A percentile compares a stretch with the other conserved stretches of the same genome.
phyloP scores from a whole-genome alignment of 1,284 basidiomycete genomes.

The Megacollybia platyphylla region DNA sequence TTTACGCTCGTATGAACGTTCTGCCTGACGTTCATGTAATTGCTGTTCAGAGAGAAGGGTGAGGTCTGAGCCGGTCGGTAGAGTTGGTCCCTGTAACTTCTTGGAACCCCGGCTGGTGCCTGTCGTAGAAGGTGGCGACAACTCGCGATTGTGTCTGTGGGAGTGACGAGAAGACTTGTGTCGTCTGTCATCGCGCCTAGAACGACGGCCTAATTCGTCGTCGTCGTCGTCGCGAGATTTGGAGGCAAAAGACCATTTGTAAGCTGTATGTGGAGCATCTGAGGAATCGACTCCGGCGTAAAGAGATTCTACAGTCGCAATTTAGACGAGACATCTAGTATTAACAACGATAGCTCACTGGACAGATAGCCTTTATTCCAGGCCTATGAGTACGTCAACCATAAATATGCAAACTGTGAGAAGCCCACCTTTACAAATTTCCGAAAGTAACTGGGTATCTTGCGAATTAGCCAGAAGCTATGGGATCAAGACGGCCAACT shows the following conservation, averaged over 20 bases:
- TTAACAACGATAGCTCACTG: slow-evolving; percentile 23
- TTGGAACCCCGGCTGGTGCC: slow-evolving; percentile 19
- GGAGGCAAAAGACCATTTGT: slow-evolving; percentile 45
- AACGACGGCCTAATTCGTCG: slow-evolving; percentile 18
- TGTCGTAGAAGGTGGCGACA: slow-evolving; percentile 32
- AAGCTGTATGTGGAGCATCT: slow-evolving; percentile 41
- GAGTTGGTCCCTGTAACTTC: slow-evolving; percentile 43
- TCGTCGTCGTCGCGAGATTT: slow-evolving; percentile 43
- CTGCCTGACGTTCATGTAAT: slow-evolving; percentile 32
- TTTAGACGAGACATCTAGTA: slow-evolving; percentile 3
- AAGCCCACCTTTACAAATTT: slow-evolving; percentile 64
- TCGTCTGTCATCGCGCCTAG: slow-evolving; percentile 15
- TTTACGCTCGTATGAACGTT: slow-evolving; percentile 45
- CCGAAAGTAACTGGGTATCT: slow-evolving; percentile 54
- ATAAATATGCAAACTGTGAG: neutral
- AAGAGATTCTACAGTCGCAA: slow-evolving; percentile 29
- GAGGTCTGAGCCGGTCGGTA: slow-evolving; percentile 55
- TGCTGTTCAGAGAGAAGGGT: slow-evolving; percentile 47
- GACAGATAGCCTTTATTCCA: slow-evolving; percentile 69
- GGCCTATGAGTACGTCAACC: slow-evolving; percentile 22
- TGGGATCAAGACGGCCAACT: slow-evolving; percentile 13
- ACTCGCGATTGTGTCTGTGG: slow-evolving; percentile 42
- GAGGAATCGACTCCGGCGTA: slow-evolving; percentile 46
- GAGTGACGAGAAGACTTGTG: slow-evolving; percentile 5
- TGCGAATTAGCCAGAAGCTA: slow-evolving; percentile 14